Percentiles rank a stretch among this genome's conserved stretches.
phyloP scores from a whole-genome alignment of 1,284 basidiomycete species.

The Quambalaria eucalypti region DNA sequence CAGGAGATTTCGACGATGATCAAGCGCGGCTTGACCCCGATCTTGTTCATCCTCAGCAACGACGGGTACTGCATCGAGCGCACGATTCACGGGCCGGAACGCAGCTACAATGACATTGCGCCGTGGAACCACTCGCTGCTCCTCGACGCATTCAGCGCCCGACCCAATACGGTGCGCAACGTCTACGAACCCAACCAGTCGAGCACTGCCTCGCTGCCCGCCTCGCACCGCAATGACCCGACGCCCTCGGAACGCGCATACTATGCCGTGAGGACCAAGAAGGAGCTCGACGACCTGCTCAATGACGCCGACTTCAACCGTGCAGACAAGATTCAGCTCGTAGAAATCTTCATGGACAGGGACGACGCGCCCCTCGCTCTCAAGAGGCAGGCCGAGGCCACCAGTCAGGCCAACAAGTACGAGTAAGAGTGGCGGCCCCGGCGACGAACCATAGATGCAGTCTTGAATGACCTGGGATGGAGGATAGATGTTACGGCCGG shows the following conservation, averaged over 20 bases:
- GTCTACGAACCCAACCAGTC: constrained; percentile 47
- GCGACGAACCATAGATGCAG: too few relatives aligned
- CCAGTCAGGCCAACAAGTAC: constrained; percentile 20
- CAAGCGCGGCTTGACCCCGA: constrained; percentile 60
- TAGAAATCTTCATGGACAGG: constrained; percentile 68
- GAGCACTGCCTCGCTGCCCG: constrained; percentile 28
- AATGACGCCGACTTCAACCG: constrained; percentile 56
- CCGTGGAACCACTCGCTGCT: constrained; percentile 22
- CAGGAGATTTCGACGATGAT: constrained; percentile 67
- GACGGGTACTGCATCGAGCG: constrained; percentile 55
- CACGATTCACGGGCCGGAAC: constrained; percentile 56
- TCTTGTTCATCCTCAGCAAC: constrained; percentile 80
- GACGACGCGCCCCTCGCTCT: constrained; percentile 64
- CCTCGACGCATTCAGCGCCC: constrained; percentile 44
- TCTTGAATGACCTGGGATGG: too few relatives aligned
- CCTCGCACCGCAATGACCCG: constrained; percentile 50
- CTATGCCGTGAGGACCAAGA: constrained; percentile 59
- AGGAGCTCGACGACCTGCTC: constrained; percentile 60
- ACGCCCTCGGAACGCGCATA: constrained; percentile 53
- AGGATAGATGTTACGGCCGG: too few relatives aligned
- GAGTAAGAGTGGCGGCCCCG: too few relatives aligned
- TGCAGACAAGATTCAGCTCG: constrained; percentile 62
- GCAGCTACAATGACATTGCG: constrained; percentile 42
- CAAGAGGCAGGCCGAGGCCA: constrained; percentile 53
- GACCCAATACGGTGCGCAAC: constrained; percentile 7